Percentiles rank a stretch among this genome's conserved stretches.
phyloP scores from a whole-genome alignment of 441 rosid species.

The Capsella rubella region DNA sequence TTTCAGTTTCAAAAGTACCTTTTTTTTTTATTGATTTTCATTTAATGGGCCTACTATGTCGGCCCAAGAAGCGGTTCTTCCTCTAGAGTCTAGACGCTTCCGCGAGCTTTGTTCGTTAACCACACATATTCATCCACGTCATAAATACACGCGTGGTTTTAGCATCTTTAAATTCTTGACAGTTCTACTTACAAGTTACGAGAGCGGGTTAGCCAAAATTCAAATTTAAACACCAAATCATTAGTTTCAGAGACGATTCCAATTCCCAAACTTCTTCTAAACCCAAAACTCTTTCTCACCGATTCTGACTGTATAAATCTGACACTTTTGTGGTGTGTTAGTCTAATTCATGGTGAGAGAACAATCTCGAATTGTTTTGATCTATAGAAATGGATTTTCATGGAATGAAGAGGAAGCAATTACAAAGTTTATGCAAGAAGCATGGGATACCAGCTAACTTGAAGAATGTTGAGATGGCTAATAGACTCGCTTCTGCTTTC shows the following conservation, averaged over 20 bases:
- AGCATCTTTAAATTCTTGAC: too few species aligned
- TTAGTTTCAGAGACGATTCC: background rate
- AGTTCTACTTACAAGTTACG: background rate
- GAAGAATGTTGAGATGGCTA: constrained; percentile 64
- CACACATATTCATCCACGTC: too few species aligned
- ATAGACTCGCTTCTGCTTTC: constrained; percentile 46
- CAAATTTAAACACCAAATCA: background rate
- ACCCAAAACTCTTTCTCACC: too few species aligned
- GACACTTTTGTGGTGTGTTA: background rate
- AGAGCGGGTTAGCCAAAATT: constrained; percentile 19
- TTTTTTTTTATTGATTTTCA: background rate
- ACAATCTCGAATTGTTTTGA: background rate
- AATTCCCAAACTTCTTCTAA: background rate
- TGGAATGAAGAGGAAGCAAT: constrained; percentile 60
- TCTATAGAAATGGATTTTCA: constrained; percentile 49
- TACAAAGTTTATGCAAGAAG: constrained; percentile 69
- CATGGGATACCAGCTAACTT: constrained; percentile 66
- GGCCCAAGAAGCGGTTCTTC: background rate
- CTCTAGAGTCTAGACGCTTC: background rate
- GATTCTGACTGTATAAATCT: background rate
- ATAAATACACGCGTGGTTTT: too few species aligned
- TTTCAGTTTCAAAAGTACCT: background rate
- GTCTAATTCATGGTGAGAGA: constrained; percentile 19
- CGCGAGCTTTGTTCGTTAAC: background rate
- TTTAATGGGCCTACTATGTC: background rate